Base-by-base conservation (phyloP, 179 eudicot genomes). In the Silene vulgaris region DNA sequence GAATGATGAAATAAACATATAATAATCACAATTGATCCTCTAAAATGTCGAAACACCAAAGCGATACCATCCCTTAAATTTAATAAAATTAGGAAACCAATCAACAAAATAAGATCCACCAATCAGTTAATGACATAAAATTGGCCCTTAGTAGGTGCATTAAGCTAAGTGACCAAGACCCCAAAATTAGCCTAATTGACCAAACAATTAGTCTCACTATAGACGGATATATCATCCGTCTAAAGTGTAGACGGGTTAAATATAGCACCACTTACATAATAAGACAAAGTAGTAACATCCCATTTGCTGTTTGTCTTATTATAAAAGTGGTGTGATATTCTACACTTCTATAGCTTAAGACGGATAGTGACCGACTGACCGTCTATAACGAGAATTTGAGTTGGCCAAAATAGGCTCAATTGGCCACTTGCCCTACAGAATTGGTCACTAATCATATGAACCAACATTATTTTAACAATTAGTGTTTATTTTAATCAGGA, bases 131-230 rank as follows among this genome's bases (percentile, higher is more conserved):
- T 45, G 28, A 21, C 61, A 21, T 48, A 8, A 6, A 30, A n/a
- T 6, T 73, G 80, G 32, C 80, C 73, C 65, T 73, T 78, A 56
- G 66, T 48, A 21, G 61, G 17, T 28, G 16, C 76, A 43, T 77
- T 65, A 72, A 77, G 72, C 72, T 72, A 19, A 69, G 2, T 19
- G 12, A 68, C 3, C 9, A 8, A 21, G 56, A 70, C 60, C 43
- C 40, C 32, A 32, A 64, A 43, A 14, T 8, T 67, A 35, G 28
- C n/a, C 23, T 35, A 75, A 69, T 79, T 75, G 50, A 76, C 76
- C 76, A 50, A 75, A 28, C 26, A 23, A 23, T 23, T 23, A 23
- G 26, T 23, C 26, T 23, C 26, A 23, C 26, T 23, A 23, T 23
- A 23, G 26, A 23, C 26, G 26, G 26, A 23, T 23, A 23, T 23